These are phyloP conservation scores for Ophiostoma himal-ulmi DNA, from an alignment of 2,329 filamentous ascomycete genomes.

Conservation along the genomic window DNA sequence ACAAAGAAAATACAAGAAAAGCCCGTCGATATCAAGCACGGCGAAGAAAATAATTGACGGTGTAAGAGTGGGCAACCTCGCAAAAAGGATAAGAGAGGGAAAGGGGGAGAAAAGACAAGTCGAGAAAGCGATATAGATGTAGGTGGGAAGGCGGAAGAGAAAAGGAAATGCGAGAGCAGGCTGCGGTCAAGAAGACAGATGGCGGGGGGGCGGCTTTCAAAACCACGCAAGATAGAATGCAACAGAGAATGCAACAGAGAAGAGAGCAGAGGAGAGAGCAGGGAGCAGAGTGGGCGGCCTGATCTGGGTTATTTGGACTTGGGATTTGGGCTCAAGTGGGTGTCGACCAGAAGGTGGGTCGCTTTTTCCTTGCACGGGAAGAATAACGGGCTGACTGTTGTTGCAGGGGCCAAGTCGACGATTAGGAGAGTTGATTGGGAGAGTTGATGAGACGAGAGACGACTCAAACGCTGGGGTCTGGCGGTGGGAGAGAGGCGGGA, in stretches of 20 bases:
- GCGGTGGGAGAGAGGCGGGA: neutral
- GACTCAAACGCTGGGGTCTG: neutral
- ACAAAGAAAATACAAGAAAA: neutral
- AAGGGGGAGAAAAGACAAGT: neutral
- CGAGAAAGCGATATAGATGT: neutral
- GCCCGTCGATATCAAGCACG: neutral
- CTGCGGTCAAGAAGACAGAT: conserved; percentile 5
- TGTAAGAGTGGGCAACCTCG: neutral
- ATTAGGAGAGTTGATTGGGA: neutral
- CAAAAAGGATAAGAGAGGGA: conserved; percentile 3
- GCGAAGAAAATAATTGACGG: neutral
- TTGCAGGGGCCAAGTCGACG: neutral
- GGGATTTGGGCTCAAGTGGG: neutral
- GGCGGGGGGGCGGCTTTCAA: neutral
- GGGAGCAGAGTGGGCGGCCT: neutral
- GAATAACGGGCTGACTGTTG: neutral
- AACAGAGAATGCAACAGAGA: neutral
- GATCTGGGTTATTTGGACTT: conserved; percentile 11
- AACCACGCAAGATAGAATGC: neutral
- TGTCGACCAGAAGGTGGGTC: neutral
- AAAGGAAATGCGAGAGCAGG: conserved; percentile 12
- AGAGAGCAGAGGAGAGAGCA: neutral
- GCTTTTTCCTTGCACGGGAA: neutral
- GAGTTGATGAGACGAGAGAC: neutral
- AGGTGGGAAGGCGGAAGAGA: conserved; percentile 8